These are phyloP conservation scores for Pelargonium myrrhifolium DNA, from an alignment of 441 rosid genomes.

Conservation along the genomic window DNA sequence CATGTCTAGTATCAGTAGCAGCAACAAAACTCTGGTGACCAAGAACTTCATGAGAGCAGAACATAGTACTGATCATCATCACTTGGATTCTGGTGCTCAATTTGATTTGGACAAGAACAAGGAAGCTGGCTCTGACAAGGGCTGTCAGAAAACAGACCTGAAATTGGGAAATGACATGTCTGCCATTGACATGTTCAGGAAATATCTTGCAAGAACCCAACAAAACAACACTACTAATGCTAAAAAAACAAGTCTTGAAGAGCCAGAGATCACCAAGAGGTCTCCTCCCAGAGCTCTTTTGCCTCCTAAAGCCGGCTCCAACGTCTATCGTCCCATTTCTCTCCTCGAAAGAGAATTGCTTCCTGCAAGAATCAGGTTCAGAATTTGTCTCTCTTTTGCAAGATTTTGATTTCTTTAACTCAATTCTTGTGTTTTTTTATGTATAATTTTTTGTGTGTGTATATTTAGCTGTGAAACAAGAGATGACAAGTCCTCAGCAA, in stretches of 20 bases:
- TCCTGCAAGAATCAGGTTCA: slow-evolving; percentile 22
- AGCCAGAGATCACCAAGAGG: slow-evolving; percentile 8
- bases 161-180: slow-evolving; percentile 9
- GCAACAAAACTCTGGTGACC: not conserved
- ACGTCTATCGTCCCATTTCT: slow-evolving; percentile 18
- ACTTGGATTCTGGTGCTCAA: not conserved
- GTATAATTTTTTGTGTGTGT: not conserved
- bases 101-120: not conserved
- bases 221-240: slow-evolving; percentile 1
- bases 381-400: not conserved
- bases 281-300: slow-evolving; percentile 12
- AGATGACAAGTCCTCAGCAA: slow-evolving; percentile 14
- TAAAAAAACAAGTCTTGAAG: slow-evolving; percentile 9
- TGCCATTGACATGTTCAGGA: slow-evolving; percentile 20
- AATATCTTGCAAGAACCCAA: slow-evolving; percentile 16
- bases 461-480: not conserved
- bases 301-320: slow-evolving; percentile 2
- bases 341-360: slow-evolving; percentile 23
- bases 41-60: not conserved
- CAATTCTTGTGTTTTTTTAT: too few relatives aligned
- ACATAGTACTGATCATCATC: not conserved
- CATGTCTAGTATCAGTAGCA: not conserved
- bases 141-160: not conserved
- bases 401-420: not conserved
- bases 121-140: not conserved